Conservation (phyloP, 2,329 filamentous ascomycete species). For the Hypoxylon sp. region DNA sequence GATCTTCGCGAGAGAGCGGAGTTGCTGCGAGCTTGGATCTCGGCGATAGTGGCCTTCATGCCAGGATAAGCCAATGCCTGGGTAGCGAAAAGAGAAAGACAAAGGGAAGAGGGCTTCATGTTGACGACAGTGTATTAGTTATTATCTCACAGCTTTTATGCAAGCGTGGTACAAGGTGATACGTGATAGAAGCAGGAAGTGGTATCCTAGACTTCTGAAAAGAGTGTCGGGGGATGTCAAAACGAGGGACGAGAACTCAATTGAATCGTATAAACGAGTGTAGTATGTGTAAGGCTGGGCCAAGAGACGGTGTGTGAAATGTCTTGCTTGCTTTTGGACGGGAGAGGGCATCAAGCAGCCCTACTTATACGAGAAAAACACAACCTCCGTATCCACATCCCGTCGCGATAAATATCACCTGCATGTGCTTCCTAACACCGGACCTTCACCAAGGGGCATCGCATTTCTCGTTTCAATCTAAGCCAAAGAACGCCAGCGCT, state of each 20-base stretch:
- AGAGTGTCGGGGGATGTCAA: not conserved
- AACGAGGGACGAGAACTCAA: conserved; percentile 3
- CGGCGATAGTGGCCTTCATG: conserved; percentile 37
- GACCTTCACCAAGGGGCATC: not conserved
- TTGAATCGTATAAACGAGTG: conserved; percentile 6
- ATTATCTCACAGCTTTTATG: no score
- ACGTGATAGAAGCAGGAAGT: no score
- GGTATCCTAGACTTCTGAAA: no score
- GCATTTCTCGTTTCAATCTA: not conserved
- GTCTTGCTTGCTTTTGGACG: conserved; percentile 1
- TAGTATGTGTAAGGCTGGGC: not conserved
- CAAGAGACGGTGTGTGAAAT: conserved; percentile 10
- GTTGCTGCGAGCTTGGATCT: conserved; percentile 39
- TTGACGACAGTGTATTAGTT: conserved; percentile 1
- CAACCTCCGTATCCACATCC: not conserved
- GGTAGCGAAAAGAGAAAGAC: conserved; percentile 25
- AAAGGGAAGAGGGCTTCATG: conserved; percentile 38
- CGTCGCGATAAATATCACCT: no score
- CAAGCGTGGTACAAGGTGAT: no score
- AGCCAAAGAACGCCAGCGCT: no score
- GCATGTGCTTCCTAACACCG: not conserved
- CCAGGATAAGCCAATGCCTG: conserved; percentile 40
- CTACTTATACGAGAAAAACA: conserved; percentile 14
- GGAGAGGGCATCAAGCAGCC: not conserved
- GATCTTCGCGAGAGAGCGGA: conserved; percentile 32